Evolutionary conservation across 345 rosid species (phyloP).

Genomic region (Syzygium grande): DNA sequence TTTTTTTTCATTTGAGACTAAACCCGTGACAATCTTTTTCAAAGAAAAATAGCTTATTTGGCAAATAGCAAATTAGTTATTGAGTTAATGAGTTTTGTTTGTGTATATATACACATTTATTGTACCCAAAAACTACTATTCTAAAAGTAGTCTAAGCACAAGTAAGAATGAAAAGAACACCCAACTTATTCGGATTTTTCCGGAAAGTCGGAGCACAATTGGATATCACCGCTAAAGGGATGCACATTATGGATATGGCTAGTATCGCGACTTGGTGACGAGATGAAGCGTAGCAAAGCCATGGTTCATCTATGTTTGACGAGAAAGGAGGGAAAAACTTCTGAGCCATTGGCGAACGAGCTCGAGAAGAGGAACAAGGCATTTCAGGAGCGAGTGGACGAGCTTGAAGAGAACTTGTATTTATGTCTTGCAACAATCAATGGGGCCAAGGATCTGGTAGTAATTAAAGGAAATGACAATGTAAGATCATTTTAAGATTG

Average conservation of each 20-base stretch:
- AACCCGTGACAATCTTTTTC: background rate
- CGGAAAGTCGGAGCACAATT: background rate
- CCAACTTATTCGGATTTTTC: background rate
- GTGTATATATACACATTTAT: fast-evolving
- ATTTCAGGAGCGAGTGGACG: background rate
- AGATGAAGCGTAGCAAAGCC: background rate
- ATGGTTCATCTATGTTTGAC: background rate
- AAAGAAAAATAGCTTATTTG: background rate
- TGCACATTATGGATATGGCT: background rate
- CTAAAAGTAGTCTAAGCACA: too few species aligned
- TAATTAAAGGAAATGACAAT: background rate
- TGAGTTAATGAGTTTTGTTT: background rate
- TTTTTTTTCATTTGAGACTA: background rate
- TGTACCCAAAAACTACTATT: background rate
- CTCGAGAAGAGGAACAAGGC: background rate
- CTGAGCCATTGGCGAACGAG: background rate
- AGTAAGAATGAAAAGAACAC: background rate
- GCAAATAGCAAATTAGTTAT: background rate
- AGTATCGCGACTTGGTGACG: background rate
- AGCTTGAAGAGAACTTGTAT: background rate
- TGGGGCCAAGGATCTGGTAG: background rate
- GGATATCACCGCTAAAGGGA: background rate
- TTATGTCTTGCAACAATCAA: background rate
- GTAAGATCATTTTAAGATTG: background rate
- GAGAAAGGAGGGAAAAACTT: background rate